Base-by-base conservation (phyloP, 192 early-diverging fungal genomes). In the Spizellomyces sp. region DNA sequence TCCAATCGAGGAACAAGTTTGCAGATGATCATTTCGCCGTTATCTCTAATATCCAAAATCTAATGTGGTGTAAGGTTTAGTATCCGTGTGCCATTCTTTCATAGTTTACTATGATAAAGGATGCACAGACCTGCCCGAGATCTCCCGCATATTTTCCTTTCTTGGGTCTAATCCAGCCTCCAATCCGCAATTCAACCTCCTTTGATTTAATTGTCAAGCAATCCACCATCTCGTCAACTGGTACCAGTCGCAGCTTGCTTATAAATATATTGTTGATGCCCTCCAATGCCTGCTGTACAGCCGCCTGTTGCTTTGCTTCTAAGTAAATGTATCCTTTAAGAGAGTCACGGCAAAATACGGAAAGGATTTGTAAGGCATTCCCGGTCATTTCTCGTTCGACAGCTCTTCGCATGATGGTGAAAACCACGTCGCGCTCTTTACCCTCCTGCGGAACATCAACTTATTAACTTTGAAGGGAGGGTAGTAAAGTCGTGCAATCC, bases 131-230 rank as follows among this genome's bases (percentile, higher is more conserved):
- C 79, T 95, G 93, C 27, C 89, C 96, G 70, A 99, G 78, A 81
- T 99, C 98, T 48, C 93, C 94, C 6, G 88, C 88, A 71, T 96
- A 98, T 70, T 91, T 98, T 50, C 96, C 98, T 67, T 91, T 89
- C 70, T 91, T 92, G 50, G 97, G 86, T 47, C 95, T 87, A 41
- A 94, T 93, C 96, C 96, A 99, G 7, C 85, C 76, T 12, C 90
- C 90, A 9, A 78, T 73, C 48, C 88, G 81, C 36, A 95, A 67
- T 5, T 92, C 87, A 0, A 80, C 65, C 63, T 77, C 81, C 62
- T 88, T 89, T 50, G 83, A 66, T 62, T 83, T 88, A 67, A 96
- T 88, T 46, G 82, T 88, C 48, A 99, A 86, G 45, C 91, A 90
- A 59, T 95, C 93, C 4, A 91, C 88, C 94, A 96, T 96, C 63